Conservation (phyloP, 2,329 filamentous ascomycete genomes). For the Biscogniauxia sp. region DNA sequence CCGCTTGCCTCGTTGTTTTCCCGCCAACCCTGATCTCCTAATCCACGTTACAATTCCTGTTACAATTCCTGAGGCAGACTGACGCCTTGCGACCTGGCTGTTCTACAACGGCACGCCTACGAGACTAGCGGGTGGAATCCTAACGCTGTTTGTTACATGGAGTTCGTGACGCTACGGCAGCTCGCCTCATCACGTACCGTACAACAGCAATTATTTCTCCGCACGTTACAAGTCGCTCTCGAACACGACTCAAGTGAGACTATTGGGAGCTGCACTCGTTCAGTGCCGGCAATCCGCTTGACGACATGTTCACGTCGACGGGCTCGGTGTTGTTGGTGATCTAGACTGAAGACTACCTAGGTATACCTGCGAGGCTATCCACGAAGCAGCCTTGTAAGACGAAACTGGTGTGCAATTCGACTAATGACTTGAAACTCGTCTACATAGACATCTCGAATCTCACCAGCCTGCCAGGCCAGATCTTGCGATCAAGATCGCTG, state of each 20-base stretch:
- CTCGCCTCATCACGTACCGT: slow-evolving; percentile 9
- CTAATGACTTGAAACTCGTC: slow-evolving; percentile 9
- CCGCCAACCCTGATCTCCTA: background rate
- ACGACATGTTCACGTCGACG: background rate
- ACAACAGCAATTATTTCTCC: slow-evolving; percentile 6
- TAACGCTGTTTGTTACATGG: slow-evolving; percentile 5
- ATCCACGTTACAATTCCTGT: background rate
- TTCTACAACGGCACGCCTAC: slow-evolving; percentile 12
- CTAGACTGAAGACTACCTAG: background rate
- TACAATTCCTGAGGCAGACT: background rate
- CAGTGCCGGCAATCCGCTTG: background rate
- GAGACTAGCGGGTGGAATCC: slow-evolving; percentile 5
- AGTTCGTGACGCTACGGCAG: slow-evolving; percentile 13
- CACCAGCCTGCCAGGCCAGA: slow-evolving; percentile 1
- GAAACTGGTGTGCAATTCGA: background rate
- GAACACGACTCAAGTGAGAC: background rate
- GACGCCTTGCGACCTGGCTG: background rate
- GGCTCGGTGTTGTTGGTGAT: background rate
- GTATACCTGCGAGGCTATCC: background rate
- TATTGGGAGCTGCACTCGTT: background rate
- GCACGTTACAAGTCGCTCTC: slow-evolving; percentile 2
- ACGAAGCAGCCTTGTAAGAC: slow-evolving; percentile 4
- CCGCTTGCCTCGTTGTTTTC: background rate
- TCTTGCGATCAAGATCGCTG: slow-evolving; percentile 15
- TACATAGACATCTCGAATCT: slow-evolving; percentile 15